Evolutionary conservation across 345 rosid genomes (phyloP), one percentile per base, ranked within the genome.

Genomic region (Reutealis trisperma): DNA sequence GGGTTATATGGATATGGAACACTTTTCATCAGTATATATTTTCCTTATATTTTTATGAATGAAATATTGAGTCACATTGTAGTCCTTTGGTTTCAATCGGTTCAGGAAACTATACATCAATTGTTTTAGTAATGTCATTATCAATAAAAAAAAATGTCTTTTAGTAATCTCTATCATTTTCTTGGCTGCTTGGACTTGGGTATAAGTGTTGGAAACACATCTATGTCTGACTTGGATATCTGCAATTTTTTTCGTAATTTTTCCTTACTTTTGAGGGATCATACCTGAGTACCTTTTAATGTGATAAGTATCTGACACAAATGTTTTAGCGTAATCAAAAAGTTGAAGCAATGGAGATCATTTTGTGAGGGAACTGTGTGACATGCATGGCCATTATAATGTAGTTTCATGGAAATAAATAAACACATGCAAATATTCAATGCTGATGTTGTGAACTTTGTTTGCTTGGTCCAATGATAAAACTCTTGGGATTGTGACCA

Each of bases 11-110:
- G 66, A 59, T 22, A 12, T 22, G 12, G 6, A 37, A 6, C 5
- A 59, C 6, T 52, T 24, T 60, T 73, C 59, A 13, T 25, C n/a
- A 54, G 34, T 32, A 30, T 64, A 55, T 25, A 11, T 21, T 13
- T 63, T 44, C 55, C 55, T n/a, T 77, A 7, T 42, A 60, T 41
- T 76, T 76, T 67, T n/a, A 6, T 58, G 19, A 25, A 44, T 42
- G 58, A 30, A 76, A 27, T 9, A 22, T 37, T 60, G n/a, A 41
- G 58, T 51, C 72, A 30, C 25, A 19, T 5, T 74, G 62, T 60
- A 49, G 0, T 22, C 30, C 54, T 55, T 22, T 54, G 27, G 49
- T 54, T 55, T 70, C 19, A 55, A 71, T 30, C 2, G 14, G 25
- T 73, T 9, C 42, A n/a, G 6, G 8, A 42, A 41, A 58, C 54